Evolutionary conservation across 768 basidiomycete genomes (phyloP).

Genomic region (Paxillus rubicundulus): DNA sequence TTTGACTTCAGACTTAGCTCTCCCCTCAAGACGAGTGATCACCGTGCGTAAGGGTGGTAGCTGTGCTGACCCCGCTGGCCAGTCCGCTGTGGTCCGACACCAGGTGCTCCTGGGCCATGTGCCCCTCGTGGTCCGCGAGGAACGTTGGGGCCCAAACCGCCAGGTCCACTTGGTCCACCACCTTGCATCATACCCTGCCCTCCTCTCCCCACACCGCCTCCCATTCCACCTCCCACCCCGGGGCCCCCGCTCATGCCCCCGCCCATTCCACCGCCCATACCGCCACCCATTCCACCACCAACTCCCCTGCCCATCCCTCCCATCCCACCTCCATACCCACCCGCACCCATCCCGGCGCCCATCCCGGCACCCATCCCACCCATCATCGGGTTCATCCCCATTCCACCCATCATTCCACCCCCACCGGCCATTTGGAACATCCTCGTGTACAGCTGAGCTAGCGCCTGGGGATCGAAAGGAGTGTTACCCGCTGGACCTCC

Average conservation of each 20-base stretch:
- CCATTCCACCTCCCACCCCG: constrained; percentile 39
- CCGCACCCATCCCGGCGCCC: constrained; percentile 26
- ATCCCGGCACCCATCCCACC: constrained; percentile 19
- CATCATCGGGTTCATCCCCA: constrained; percentile 31
- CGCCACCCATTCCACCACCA: constrained; percentile 39
- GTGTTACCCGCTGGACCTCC: constrained; percentile 45
- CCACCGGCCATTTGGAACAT: constrained; percentile 87
- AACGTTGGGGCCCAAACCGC: constrained; percentile 53
- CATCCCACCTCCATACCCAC: constrained; percentile 37
- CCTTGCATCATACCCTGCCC: constrained; percentile 40
- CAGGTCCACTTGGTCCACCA: constrained; percentile 34
- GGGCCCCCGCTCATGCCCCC: constrained; percentile 31
- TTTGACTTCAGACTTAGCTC: constrained; percentile 11
- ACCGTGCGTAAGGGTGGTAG: constrained; percentile 84
- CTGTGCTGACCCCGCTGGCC: constrained; percentile 73
- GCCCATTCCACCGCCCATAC: constrained; percentile 36
- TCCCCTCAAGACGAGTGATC: constrained; percentile 13
- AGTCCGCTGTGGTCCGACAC: constrained; percentile 71
- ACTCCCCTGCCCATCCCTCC: constrained; percentile 41
- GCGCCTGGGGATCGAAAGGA: constrained; percentile 88
- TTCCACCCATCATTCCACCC: constrained; percentile 42
- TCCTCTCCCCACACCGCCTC: constrained; percentile 42
- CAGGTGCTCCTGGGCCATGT: constrained; percentile 48
- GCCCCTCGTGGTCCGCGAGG: constrained; percentile 66
- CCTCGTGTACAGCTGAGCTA: constrained; percentile 90